These are phyloP conservation scores for Akebia trifoliata DNA, from an alignment of 164 flowering plant species.

Conservation along the genomic window DNA sequence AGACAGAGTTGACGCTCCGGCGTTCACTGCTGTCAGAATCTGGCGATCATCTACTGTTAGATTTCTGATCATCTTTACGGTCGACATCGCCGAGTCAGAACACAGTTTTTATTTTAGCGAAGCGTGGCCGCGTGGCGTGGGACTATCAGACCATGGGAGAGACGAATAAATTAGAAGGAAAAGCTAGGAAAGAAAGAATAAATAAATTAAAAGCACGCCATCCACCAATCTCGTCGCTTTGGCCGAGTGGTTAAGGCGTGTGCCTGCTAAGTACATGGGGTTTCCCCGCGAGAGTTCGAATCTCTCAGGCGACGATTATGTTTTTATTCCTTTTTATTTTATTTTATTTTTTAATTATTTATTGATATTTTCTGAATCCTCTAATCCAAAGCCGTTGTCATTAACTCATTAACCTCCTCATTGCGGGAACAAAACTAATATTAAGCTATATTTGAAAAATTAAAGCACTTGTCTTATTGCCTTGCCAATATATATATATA, in stretches of 20 bases:
- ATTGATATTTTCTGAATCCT: too few species aligned
- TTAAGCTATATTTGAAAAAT: too few species aligned
- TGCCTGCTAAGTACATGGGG: conserved; percentile 99
- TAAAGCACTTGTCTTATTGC: too few species aligned
- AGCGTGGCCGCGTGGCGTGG: too few species aligned
- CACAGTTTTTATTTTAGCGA: neutral
- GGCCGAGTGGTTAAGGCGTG: conserved; percentile 99
- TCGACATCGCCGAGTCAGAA: neutral
- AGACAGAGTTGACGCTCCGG: conserved; percentile 69
- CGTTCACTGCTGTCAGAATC: conserved; percentile 51
- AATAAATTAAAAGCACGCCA: neutral
- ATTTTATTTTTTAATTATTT: too few species aligned
- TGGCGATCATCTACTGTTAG: conserved; percentile 52
- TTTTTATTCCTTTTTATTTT: neutral
- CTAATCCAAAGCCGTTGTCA: too few species aligned
- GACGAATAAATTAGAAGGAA: neutral
- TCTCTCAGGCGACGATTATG: conserved; percentile 57
- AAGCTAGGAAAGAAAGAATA: neutral
- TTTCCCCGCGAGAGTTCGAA: conserved; percentile 70
- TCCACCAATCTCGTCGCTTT: conserved; percentile 48
- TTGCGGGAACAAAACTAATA: too few species aligned
- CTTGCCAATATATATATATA: too few species aligned
- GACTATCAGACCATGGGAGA: too few species aligned
- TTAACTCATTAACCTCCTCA: too few species aligned
- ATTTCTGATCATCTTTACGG: conserved; percentile 21